Evolutionary conservation across 2,329 filamentous ascomycete species (phyloP), one percentile per base, ranked within the genome.

Genomic region (Ophiocordyceps sinensis): DNA sequence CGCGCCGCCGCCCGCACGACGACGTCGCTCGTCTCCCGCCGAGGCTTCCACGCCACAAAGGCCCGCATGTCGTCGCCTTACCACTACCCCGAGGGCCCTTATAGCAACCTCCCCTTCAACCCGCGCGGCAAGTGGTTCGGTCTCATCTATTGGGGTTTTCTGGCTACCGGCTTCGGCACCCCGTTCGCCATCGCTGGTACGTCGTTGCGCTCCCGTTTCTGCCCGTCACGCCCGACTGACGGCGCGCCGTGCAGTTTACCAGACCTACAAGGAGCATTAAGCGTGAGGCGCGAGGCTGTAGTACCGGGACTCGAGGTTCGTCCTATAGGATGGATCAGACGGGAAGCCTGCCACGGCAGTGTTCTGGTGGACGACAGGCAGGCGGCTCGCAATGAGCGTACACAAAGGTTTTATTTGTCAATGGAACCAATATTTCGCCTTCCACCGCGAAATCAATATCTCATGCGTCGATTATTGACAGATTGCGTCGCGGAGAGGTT

Each of bases 31-130:
- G 72, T 87, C 69, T 75, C 81, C 75, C 86, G 87, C 71, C 88
- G 91, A 66, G 86, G 82, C 70, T 95, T 98, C 82, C 82, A 87
- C 66, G 79, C 85, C 59, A 93, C 89, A 63, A 85, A 85, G 59
- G 68, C 82, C 62, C 86, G 85, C 65, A 70, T 94, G 62, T 77
- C 73, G 56, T 93, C 85, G 62, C 88, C 88, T 49, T 95, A 94
- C 81, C 91, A 98, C 75, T 98, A 98, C 73, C 82, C 89, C 55
- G 89, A 96, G 73, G 91, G 89, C 51, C 85, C 89, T 59, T 83
- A 86, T 67, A 81, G 75, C 73, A 96, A 95, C 77, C 68, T 98
- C 51, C 91, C 91, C 52, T 98, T 98, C 79, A 94, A 98, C 75
- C 84, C 91, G 52, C 74, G 85, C 70, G 89, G 80, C 61, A 85